Evolutionary conservation across 2,329 filamentous ascomycete genomes (phyloP), one percentile per base, ranked within the genome.

Genomic region (Boeremia exigua): DNA sequence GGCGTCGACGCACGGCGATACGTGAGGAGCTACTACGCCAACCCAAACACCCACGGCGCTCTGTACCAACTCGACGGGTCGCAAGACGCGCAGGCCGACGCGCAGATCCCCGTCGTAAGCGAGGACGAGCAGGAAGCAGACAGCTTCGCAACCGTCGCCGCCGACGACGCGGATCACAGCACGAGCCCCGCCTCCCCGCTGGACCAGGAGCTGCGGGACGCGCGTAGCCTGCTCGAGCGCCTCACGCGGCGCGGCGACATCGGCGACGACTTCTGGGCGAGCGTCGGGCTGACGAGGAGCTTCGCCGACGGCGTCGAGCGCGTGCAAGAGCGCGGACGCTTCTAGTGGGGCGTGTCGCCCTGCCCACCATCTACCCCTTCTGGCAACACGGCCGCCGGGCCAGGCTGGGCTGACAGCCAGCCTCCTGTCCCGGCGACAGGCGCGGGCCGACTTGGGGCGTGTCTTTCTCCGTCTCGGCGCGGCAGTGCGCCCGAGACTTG

Each of bases 181-280:
- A 42, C 55, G 10, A 32, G 50, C 0, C 48, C 48, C 5, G 54
- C 62, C 12, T 43, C 61, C 30, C 54, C 61, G 2, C 60, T 72
- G 4, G 73, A 76, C 19, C 69, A 70, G 51, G 78, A 80, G 65
- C 73, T 89, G 25, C 81, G 84, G 19, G 85, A 87, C 40, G 88
- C 93, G 83, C 88, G 90, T 63, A 82, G 82, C 46, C 88, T 96
- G 42, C 81, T 95, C 32, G 86, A 88, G 63, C 83, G 86, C 38
- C 81, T 96, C 50, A 86, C 88, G 30, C 82, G 84, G 15, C 81
- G 90, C 23, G 84, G 91, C 68, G 89, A 93, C 65, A 88, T 95
- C 49, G 89, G 90, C 0, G 90, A 95, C 58, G 87, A 91, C 61
- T 93, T 89, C 86, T 96, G 91, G 91, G 75, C 74, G 48, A 77